These are phyloP conservation scores for Phaeosphaeriaceae sp. DNA, from an alignment of 2,329 filamentous ascomycete genomes.

Conservation along the genomic window DNA sequence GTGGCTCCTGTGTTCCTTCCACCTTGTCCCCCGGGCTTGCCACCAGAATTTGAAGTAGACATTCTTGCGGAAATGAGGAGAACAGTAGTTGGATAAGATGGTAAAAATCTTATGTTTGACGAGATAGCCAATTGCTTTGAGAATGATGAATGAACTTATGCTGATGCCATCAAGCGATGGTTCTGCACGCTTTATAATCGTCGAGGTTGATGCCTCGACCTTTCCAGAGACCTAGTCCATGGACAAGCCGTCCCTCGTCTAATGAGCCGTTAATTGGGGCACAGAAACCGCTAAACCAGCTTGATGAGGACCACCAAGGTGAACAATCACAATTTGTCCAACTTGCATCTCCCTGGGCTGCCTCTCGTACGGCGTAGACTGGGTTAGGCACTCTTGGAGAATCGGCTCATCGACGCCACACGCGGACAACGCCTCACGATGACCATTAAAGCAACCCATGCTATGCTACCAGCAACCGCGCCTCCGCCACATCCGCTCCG, in stretches of 20 bases:
- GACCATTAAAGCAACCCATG: constrained; percentile 11
- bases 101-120: neutral
- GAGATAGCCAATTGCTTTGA: neutral
- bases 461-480: constrained; percentile 16
- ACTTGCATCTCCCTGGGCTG: constrained; percentile 23
- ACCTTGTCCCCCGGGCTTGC: constrained; percentile 22
- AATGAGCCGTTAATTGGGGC: constrained; percentile 21
- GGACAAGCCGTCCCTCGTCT: constrained; percentile 25
- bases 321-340: constrained; percentile 26
- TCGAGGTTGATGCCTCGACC: constrained; percentile 16
- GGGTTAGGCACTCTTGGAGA: constrained; percentile 27
- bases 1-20: constrained; percentile 31
- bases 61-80: constrained; percentile 9
- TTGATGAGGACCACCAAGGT: constrained; percentile 13
- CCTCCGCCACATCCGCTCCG: constrained; percentile 22
- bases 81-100: neutral
- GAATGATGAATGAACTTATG: constrained; percentile 3
- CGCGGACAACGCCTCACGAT: constrained; percentile 26
- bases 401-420: constrained; percentile 24
- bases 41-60: constrained; percentile 16
- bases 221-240: constrained; percentile 8
- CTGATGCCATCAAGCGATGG: constrained; percentile 10
- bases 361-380: constrained; percentile 8
- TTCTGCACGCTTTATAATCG: constrained; percentile 21
- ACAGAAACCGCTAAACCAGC: constrained; percentile 16